Conservation (phyloP, 331 rosid genomes). For the Dryas integrifolia region DNA sequence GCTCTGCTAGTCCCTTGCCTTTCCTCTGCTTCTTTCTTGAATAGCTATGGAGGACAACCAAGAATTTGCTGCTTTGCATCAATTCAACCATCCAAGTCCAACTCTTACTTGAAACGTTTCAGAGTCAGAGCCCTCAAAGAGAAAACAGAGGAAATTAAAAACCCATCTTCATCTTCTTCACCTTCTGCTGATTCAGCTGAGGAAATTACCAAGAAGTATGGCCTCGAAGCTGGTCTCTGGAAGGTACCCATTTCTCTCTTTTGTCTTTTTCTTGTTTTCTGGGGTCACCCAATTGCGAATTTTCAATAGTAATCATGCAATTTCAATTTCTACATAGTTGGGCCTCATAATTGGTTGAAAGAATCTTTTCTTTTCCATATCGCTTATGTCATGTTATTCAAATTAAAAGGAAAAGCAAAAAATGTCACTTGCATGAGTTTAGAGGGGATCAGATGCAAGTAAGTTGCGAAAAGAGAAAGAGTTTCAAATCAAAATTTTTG, state of each 20-base stretch:
- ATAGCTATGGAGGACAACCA: conserved; percentile 22
- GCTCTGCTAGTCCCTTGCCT: conserved; percentile 34
- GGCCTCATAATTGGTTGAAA: too few species aligned
- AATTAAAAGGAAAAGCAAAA: too few species aligned
- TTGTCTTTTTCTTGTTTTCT: conserved; percentile 2
- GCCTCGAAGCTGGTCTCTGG: conserved; percentile 96
- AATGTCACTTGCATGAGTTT: too few species aligned
- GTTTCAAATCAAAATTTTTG: too few species aligned
- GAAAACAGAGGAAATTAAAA: conserved; percentile 68
- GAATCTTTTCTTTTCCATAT: too few species aligned
- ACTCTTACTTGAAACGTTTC: conserved; percentile 32
- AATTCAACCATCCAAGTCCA: conserved; percentile 29
- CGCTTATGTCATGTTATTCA: too few species aligned
- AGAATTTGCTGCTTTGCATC: conserved; percentile 31
- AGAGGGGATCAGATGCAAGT: too few species aligned
- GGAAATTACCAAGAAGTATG: conserved; percentile 75
- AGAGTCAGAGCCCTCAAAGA: conserved; percentile 62
- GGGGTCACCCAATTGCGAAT: background rate
- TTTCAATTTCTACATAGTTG: too few species aligned
- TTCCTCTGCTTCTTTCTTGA: conserved; percentile 40
- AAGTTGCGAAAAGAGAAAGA: too few species aligned
- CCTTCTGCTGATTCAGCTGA: conserved; percentile 50
- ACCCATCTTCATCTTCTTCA: conserved; percentile 49
- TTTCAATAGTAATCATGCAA: background rate
- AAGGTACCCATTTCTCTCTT: conserved; percentile 52